These are phyloP conservation scores for Aspergillus haitiensis DNA, from an alignment of 495 filamentous ascomycete genomes.

Conservation along the genomic window DNA sequence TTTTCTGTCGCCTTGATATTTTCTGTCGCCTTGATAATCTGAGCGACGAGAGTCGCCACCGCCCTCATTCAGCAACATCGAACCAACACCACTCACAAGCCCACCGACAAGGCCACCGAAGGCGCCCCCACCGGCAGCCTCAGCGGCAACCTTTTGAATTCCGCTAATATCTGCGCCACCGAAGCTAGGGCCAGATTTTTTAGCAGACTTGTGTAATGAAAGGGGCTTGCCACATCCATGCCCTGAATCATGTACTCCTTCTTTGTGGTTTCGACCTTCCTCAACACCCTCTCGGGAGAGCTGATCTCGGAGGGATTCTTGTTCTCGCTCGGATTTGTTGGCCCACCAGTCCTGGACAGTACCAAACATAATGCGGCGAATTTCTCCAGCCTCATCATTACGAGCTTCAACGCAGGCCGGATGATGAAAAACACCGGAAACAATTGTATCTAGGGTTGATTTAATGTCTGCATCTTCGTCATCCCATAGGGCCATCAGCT, in stretches of 20 bases:
- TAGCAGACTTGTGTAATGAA: constrained; percentile 49
- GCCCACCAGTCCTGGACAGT: constrained; percentile 81
- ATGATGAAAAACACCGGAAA: constrained; percentile 84
- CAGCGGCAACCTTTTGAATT: constrained; percentile 43
- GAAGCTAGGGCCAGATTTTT: constrained; percentile 26
- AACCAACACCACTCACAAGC: constrained; percentile 49
- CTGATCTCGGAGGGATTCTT: constrained; percentile 64
- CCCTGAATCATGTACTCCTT: constrained; percentile 77
- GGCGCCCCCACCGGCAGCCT: constrained; percentile 49
- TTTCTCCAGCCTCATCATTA: constrained; percentile 69
- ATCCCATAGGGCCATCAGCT: constrained; percentile 84
- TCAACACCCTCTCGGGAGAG: constrained; percentile 74
- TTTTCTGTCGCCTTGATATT: background rate
- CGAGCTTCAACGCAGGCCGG: constrained; percentile 70
- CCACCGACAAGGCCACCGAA: constrained; percentile 54
- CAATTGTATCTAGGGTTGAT: constrained; percentile 67
- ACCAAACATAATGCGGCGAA: constrained; percentile 72
- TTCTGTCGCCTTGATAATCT: background rate
- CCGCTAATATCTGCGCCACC: constrained; percentile 27
- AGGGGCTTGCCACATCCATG: constrained; percentile 81
- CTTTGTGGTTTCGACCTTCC: constrained; percentile 76
- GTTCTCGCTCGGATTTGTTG: constrained; percentile 58
- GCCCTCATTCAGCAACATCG: constrained; percentile 41
- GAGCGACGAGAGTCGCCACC: constrained; percentile 10
- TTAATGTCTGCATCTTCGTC: constrained; percentile 67